phyloP scores from a whole-genome alignment of 148 eudicot genomes.

The Polygonum aviculare region DNA sequence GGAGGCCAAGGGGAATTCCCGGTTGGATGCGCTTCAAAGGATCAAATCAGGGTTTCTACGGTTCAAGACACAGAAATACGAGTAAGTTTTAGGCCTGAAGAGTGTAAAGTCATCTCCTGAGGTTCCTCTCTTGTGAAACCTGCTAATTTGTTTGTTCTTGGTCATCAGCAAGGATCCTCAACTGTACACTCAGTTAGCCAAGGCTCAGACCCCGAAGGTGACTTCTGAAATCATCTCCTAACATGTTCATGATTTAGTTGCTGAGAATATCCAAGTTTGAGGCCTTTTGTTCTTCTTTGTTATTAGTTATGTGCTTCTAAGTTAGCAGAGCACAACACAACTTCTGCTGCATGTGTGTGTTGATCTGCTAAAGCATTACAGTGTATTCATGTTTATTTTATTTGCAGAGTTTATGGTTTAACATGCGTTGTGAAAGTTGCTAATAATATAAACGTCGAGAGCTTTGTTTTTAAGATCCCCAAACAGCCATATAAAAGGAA shows the following conservation, averaged over 20 bases:
- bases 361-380: not conserved
- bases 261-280: not conserved
- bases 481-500: not conserved
- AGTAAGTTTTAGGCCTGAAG: slow-evolving; percentile 32
- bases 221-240: not conserved
- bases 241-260: not conserved
- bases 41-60: slow-evolving; percentile 59
- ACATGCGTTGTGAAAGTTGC: not conserved
- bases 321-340: not conserved
- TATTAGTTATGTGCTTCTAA: not conserved
- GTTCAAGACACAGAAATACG: slow-evolving; percentile 70
- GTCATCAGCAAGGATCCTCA: slow-evolving; percentile 54
- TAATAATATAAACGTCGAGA: not conserved
- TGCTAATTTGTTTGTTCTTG: not conserved
- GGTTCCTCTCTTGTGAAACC: not conserved
- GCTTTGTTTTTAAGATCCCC: not conserved
- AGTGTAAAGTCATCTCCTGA: not conserved
- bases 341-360: not conserved
- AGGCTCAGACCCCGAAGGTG: slow-evolving; percentile 86
- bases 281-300: not conserved
- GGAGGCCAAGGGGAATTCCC: slow-evolving; percentile 23
- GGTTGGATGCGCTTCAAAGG: slow-evolving; percentile 43
- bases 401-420: not conserved
- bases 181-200: slow-evolving; percentile 54
- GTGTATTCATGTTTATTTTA: not conserved